phyloP scores from a whole-genome alignment of 208 protist genomes.

The Crithidia sp. region DNA sequence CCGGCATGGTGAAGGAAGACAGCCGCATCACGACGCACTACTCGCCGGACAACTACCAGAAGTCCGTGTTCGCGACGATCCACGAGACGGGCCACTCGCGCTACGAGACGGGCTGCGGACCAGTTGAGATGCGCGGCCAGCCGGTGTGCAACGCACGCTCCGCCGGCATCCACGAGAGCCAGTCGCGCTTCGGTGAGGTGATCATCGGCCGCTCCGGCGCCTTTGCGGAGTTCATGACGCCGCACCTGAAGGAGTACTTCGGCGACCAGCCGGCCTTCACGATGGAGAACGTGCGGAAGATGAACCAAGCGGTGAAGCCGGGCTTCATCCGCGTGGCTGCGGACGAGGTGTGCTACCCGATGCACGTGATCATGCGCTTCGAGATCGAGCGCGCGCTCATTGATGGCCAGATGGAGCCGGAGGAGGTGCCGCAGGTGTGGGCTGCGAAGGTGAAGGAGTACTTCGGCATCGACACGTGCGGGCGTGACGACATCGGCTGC shows the following conservation, averaged over 20 bases:
- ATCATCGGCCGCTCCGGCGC: conserved; percentile 57
- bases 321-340: conserved; percentile 80
- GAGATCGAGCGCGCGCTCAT: conserved; percentile 88
- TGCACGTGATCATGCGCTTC: conserved; percentile 89
- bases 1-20: conserved; percentile 75
- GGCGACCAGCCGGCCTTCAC: conserved; percentile 61
- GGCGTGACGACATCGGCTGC: conserved; percentile 72
- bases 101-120: conserved; percentile 80
- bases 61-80: conserved; percentile 63
- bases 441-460: conserved; percentile 87
- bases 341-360: conserved; percentile 89
- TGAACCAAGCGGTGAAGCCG: conserved; percentile 60
- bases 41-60: conserved; percentile 44
- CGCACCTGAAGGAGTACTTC: conserved; percentile 50
- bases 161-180: conserved; percentile 82
- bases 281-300: conserved; percentile 50
- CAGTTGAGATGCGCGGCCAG: conserved; percentile 46
- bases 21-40: conserved; percentile 84
- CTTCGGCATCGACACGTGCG: conserved; percentile 69
- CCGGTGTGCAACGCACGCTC: conserved; percentile 62
- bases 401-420: conserved; percentile 66
- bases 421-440: conserved; percentile 76
- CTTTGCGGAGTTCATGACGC: conserved; percentile 65
- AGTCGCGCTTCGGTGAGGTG: conserved; percentile 82
- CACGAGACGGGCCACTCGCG: conserved; percentile 87